These are phyloP conservation scores for Pythium myriotylum DNA, from an alignment of 352 stramenopile species.

Conservation along the genomic window DNA sequence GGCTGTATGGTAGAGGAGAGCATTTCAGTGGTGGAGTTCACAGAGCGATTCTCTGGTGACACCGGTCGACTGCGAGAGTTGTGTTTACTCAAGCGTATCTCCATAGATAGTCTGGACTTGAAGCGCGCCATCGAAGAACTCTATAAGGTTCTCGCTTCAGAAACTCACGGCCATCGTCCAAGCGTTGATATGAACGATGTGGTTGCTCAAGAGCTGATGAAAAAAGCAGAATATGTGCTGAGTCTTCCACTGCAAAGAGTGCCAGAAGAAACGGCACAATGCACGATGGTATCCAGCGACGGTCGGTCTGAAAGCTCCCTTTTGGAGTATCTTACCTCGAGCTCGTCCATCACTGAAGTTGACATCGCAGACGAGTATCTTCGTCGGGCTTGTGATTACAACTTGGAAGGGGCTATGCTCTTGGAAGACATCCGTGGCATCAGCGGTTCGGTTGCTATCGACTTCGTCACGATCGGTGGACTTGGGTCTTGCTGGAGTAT, in stretches of 20 bases:
- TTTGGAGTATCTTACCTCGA: constrained; percentile 15
- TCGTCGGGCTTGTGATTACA: neutral
- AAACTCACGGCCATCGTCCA: neutral
- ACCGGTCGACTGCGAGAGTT: constrained; percentile 49
- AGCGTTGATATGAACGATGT: neutral
- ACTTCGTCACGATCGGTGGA: too few species aligned
- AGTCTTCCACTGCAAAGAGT: neutral
- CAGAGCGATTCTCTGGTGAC: constrained; percentile 59
- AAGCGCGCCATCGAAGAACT: constrained; percentile 42
- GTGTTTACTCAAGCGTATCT: constrained; percentile 47
- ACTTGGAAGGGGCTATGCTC: constrained; percentile 6
- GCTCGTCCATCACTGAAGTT: constrained; percentile 7
- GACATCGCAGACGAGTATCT: constrained; percentile 6
- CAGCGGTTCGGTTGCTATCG: too few species aligned
- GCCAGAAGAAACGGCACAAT: neutral
- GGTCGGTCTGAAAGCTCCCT: neutral
- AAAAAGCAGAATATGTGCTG: constrained; percentile 15
- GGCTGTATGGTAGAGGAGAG: constrained; percentile 46
- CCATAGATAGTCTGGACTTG: constrained; percentile 40
- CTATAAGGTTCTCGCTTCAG: constrained; percentile 29
- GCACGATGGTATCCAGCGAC: neutral
- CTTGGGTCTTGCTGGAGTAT: too few species aligned
- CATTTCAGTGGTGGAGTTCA: constrained; percentile 45
- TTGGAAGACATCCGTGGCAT: constrained; percentile 3
- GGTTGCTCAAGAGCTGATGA: constrained; percentile 7